Percentiles rank a stretch among this genome's conserved stretches.
Conservation (phyloP, 768 basidiomycete genomes). For the Auricularia auricula-judae region DNA sequence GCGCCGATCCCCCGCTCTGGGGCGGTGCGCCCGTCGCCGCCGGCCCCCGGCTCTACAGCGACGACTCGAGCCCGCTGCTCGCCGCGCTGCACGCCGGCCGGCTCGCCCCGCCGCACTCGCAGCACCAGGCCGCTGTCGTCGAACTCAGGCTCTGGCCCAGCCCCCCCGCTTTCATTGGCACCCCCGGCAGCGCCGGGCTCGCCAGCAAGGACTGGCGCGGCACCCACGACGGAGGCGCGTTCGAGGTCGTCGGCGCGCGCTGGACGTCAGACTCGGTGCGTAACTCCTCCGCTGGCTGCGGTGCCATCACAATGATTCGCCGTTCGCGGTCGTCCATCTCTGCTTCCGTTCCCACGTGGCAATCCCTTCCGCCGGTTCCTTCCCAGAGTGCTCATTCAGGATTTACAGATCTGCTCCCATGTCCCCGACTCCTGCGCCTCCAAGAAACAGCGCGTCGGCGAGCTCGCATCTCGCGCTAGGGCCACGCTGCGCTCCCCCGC, state of each 20-base stretch:
- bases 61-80: slow-evolving; percentile 8
- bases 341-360: too few species aligned
- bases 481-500: neutral
- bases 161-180: neutral
- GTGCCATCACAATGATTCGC: neutral
- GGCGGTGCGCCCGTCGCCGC: neutral
- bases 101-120: neutral
- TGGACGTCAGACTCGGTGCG: neutral
- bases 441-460: neutral
- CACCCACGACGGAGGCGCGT: neutral
- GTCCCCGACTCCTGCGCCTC: neutral
- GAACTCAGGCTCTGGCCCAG: neutral
- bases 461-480: neutral
- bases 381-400: neutral
- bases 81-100: slow-evolving; percentile 6
- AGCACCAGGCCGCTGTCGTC: neutral
- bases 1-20: neutral
- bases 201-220: neutral
- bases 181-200: neutral
- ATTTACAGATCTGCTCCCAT: neutral
- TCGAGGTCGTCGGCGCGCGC: neutral
- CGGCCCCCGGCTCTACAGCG: slow-evolving; percentile 3
- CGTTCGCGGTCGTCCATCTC: neutral
- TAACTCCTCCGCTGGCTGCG: neutral
- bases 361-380: neutral